These are phyloP conservation scores for Borealophlyctis nickersoniae DNA, from an alignment of 192 early-diverging fungal genomes.

Conservation along the genomic window DNA sequence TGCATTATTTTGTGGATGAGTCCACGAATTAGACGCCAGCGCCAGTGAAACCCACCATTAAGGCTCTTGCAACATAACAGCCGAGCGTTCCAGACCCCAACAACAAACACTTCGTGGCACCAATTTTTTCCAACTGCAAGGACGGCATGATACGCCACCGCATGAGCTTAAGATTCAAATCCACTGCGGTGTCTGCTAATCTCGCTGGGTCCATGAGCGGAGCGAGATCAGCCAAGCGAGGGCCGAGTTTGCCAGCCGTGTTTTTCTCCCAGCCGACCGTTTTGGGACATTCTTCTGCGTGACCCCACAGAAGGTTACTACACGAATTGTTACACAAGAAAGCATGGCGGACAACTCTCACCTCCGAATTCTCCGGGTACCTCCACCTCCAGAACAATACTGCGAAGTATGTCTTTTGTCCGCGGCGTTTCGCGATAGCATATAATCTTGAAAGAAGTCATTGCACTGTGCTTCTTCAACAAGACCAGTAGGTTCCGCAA, in stretches of 20 bases:
- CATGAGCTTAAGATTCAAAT: conserved; percentile 96
- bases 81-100: conserved; percentile 94
- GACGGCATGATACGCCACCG: conserved; percentile 88
- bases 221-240: conserved; percentile 78
- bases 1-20: no score
- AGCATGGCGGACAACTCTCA: conserved; percentile 19
- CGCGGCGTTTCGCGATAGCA: conserved; percentile 61
- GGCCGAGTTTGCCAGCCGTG: conserved; percentile 69
- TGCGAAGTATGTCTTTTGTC: conserved; percentile 40
- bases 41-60: conserved; percentile 53
- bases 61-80: conserved; percentile 80
- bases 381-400: conserved; percentile 47
- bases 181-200: conserved; percentile 87
- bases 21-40: no score
- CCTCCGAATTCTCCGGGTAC: conserved; percentile 38
- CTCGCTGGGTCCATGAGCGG: conserved; percentile 82
- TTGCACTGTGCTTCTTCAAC: conserved; percentile 51
- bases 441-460: conserved; percentile 52
- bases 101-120: conserved; percentile 74
- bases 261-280: conserved; percentile 93
- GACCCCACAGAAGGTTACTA: not conserved
- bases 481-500: conserved; percentile 81
- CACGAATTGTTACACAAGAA: not conserved
- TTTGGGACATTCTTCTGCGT: conserved; percentile 48
- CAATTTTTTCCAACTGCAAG: conserved; percentile 77